phyloP scores from a whole-genome alignment of 208 protist genomes.

The Crithidia brevicula region DNA sequence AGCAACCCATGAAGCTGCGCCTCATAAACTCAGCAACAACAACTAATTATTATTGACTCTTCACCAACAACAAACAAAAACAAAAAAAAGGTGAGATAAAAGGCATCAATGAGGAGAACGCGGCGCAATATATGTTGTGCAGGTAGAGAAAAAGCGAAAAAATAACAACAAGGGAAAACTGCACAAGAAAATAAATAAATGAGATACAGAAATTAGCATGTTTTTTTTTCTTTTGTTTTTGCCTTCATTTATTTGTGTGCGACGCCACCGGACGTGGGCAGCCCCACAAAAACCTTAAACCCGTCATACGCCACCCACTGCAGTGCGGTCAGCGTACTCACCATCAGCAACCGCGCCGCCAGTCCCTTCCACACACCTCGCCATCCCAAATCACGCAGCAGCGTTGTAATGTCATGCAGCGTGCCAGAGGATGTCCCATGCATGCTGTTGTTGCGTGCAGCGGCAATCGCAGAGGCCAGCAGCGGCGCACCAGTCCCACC shows the following conservation, averaged over 20 bases:
- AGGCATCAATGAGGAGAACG: not conserved
- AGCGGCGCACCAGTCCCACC: not conserved
- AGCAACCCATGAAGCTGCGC: no score
- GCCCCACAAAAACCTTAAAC: conserved; percentile 75
- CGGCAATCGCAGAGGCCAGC: conserved; percentile 6
- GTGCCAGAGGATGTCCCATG: not conserved
- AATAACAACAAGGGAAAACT: no score
- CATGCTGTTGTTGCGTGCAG: not conserved
- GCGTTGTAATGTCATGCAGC: conserved; percentile 8
- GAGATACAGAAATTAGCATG: not conserved
- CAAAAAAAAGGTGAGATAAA: no score
- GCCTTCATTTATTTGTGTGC: not conserved
- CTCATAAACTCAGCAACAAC: no score
- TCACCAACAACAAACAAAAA: no score
- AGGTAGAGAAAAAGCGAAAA: no score
- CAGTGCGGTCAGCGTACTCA: conserved; percentile 91
- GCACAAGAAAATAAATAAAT: not conserved
- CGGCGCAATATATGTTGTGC: not conserved
- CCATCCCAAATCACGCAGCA: conserved; percentile 47
- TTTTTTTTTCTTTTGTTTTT: not conserved
- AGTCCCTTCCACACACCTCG: conserved; percentile 82
- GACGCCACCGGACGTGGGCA: conserved; percentile 50
- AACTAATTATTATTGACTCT: no score
- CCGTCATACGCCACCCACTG: conserved; percentile 96
- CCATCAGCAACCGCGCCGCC: conserved; percentile 93